Evolutionary conservation across 768 basidiomycete species (phyloP).

Genomic region (Chlorophyllum brunneum): DNA sequence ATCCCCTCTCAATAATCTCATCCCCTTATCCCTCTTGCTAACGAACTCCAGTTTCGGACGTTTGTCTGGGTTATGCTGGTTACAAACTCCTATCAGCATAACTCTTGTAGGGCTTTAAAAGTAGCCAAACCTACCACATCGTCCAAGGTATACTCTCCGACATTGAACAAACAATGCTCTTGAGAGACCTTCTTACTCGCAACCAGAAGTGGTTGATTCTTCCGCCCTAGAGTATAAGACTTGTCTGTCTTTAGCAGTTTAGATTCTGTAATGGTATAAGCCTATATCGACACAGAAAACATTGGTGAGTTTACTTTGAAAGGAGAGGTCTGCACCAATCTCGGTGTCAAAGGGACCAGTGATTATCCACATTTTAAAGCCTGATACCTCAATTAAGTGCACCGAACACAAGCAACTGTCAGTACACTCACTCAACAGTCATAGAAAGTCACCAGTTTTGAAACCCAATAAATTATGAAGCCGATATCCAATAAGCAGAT

Average conservation of each 20-base stretch:
- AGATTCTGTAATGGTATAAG: conserved; percentile 19
- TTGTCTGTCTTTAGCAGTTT: conserved; percentile 64
- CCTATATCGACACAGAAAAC: neutral
- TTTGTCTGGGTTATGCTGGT: conserved; percentile 45
- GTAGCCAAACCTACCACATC: conserved; percentile 47
- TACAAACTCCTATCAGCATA: neutral
- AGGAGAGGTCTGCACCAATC: conserved; percentile 26
- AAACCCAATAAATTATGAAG: neutral
- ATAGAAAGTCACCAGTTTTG: neutral
- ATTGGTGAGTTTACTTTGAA: conserved; percentile 30
- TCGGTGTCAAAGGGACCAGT: conserved; percentile 52
- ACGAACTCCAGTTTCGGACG: conserved; percentile 46
- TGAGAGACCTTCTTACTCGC: conserved; percentile 64
- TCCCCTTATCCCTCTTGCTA: conserved; percentile 44
- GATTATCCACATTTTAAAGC: conserved; percentile 46
- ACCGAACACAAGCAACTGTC: neutral
- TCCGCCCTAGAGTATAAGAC: conserved; percentile 55
- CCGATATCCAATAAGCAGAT: neutral
- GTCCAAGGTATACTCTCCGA: conserved; percentile 46
- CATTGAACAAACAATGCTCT: conserved; percentile 53
- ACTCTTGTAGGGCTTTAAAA: neutral
- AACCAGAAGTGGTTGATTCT: conserved; percentile 45
- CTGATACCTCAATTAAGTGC: neutral
- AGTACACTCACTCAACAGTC: neutral
- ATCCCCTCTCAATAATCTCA: conserved; percentile 38